Evolutionary conservation across 495 filamentous ascomycete genomes (phyloP).

Genomic region (Glutinoglossum americanum): DNA sequence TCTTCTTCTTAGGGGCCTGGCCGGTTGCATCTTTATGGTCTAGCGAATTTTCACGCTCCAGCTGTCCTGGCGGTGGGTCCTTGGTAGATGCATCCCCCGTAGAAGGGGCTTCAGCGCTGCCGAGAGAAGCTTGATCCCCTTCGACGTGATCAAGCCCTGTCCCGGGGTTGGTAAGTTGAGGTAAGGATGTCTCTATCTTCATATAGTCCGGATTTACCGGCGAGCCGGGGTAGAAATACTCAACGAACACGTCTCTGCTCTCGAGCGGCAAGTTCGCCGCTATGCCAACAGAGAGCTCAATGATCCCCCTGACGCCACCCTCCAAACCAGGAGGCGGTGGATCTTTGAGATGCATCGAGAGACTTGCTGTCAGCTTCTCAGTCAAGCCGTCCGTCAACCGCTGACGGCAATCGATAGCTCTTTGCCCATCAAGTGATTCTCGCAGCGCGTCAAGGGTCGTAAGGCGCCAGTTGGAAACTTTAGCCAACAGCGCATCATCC

Average conservation of each 20-base stretch:
- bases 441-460: slow-evolving; percentile 81
- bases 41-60: slow-evolving; percentile 2
- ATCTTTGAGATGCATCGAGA: slow-evolving; percentile 53
- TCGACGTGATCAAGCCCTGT: slow-evolving; percentile 23
- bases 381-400: slow-evolving; percentile 47
- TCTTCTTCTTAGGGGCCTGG: slow-evolving; percentile 17
- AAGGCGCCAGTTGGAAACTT: slow-evolving; percentile 81
- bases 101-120: slow-evolving; percentile 14
- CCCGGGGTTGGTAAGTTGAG: slow-evolving; percentile 34
- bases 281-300: slow-evolving; percentile 77
- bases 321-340: slow-evolving; percentile 58
- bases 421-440: slow-evolving; percentile 37
- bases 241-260: slow-evolving; percentile 72
- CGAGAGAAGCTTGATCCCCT: slow-evolving; percentile 7
- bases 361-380: slow-evolving; percentile 41
- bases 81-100: background rate
- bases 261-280: slow-evolving; percentile 73
- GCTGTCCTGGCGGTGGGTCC: background rate
- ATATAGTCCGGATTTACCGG: slow-evolving; percentile 45
- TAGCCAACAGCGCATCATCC: slow-evolving; percentile 66
- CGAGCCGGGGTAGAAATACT: slow-evolving; percentile 59
- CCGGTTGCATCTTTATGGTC: slow-evolving; percentile 16
- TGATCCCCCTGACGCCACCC: slow-evolving; percentile 68
- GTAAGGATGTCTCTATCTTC: slow-evolving; percentile 64
- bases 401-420: slow-evolving; percentile 37